Base-by-base conservation (phyloP, 495 filamentous ascomycete genomes). In the Neurospora cerealis region DNA sequence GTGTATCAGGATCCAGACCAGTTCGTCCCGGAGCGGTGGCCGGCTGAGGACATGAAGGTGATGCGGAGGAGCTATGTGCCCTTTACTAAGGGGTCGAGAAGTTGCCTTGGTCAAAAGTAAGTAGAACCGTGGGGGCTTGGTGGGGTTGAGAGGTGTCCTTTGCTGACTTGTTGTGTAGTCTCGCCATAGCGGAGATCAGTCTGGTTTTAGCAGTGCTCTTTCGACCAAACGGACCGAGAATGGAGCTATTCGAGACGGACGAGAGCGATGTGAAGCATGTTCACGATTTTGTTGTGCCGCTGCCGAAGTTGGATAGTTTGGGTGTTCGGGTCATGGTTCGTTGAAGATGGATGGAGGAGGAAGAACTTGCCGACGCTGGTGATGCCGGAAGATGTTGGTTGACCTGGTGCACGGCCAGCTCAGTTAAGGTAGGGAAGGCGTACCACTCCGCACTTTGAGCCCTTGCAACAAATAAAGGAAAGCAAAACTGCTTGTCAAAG, bases 11-110 rank as follows among this genome's bases (percentile, higher is more conserved):
- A 83, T 32, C 77, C 83, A 1, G 72, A 74, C 70, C 66, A 71
- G 13, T 86, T 83, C 72, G 73, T 75, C 6, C 85, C 84, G 2
- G 82, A 83, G 60, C 80, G 83, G 21, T 86, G 84, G 84, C 70
- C 83, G 10, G 78, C 74, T 10, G 81, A 82, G 32, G 44, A 62
- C 4, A 72, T 69, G 10, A 74, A 81, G 9, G 82, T 79, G 15
- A 77, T 74, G 48, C 32, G 41, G 32, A 41, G 40, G 42, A 73
- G 42, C 40, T 76, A 60, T 42, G 75, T 77, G 32, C 73, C 77
- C 0, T 80, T 80, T 60, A 74, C 70, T 2, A 71, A 42, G 39
- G 77, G 74, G 7, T 75, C 70, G 34, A 39, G 74, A 11, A 73
- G 73, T 28, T 80, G 75, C 38, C 60, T 79, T 24, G 78, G 73